Percentiles rank a stretch among this genome's conserved stretches.
phyloP scores from a whole-genome alignment of 768 basidiomycete species.

The Kwoniella dejecticola region DNA sequence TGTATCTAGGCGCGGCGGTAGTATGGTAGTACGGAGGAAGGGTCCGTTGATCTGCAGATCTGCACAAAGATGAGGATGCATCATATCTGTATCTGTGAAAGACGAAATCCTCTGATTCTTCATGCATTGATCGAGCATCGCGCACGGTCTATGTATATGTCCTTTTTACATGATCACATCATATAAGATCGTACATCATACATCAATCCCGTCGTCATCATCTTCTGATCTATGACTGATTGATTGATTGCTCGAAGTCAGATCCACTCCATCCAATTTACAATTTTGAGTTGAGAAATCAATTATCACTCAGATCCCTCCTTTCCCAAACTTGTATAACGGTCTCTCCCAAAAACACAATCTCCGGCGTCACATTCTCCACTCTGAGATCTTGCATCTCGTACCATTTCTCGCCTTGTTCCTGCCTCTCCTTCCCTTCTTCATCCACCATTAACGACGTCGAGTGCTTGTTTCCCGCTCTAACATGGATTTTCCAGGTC shows the following conservation, averaged over 20 bases:
- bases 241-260: too few species aligned
- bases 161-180: too few species aligned
- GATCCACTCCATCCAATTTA: too few species aligned
- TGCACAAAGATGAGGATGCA: conserved; percentile 12
- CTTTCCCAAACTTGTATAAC: conserved; percentile 72
- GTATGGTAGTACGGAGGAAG: background rate
- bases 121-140: too few species aligned
- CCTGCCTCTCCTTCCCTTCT: conserved; percentile 39
- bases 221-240: too few species aligned
- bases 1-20: background rate
- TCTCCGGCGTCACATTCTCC: conserved; percentile 91
- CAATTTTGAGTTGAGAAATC: background rate
- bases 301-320: conserved; percentile 40
- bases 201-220: too few species aligned
- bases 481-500: conserved; percentile 70
- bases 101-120: too few species aligned
- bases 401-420: conserved; percentile 79
- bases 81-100: too few species aligned
- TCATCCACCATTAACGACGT: conserved; percentile 65
- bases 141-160: too few species aligned
- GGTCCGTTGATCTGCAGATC: too few species aligned
- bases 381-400: conserved; percentile 96
- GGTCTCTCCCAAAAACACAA: conserved; percentile 98
- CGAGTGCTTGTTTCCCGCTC: conserved; percentile 57
- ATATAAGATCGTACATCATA: too few species aligned